Evolutionary conservation across 768 basidiomycete species (phyloP).

Genomic region (Phlebiopsis gigantea): DNA sequence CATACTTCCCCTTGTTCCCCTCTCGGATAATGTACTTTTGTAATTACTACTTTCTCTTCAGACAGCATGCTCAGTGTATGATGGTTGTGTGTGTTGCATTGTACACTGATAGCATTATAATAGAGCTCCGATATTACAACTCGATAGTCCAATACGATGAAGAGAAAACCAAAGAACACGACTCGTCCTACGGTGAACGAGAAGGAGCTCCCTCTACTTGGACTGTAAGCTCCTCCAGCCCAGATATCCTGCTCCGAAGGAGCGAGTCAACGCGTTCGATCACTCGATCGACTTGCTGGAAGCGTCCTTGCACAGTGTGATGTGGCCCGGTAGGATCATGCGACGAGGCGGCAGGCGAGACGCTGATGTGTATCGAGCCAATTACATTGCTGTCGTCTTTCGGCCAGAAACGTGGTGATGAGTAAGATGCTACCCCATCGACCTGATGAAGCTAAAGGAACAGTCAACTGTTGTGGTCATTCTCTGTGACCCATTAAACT

Average conservation of each 20-base stretch:
- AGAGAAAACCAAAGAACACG: no score
- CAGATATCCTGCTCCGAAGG: constrained; percentile 67
- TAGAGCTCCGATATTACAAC: no score
- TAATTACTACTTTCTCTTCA: not conserved
- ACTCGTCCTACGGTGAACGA: no score
- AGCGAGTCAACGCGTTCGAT: constrained; percentile 71
- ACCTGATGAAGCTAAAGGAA: constrained; percentile 60
- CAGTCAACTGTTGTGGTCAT: no score
- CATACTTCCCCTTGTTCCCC: no score
- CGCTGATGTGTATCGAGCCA: constrained; percentile 88
- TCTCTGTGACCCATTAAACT: no score
- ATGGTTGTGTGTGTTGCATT: no score
- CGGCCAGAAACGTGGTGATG: constrained; percentile 88
- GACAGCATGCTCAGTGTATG: not conserved
- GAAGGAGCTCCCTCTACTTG: constrained; percentile 37
- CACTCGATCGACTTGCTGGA: constrained; percentile 63
- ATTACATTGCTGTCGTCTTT: constrained; percentile 83
- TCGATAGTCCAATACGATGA: no score
- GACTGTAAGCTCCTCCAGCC: constrained; percentile 85
- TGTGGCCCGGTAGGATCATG: constrained; percentile 53
- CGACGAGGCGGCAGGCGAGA: constrained; percentile 57
- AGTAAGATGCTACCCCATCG: constrained; percentile 79
- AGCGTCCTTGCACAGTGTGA: constrained; percentile 41
- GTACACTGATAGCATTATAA: no score
- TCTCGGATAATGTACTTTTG: not conserved